Base-by-base conservation (phyloP, 306 rosid species). In the Vigna reflexopilosa region DNA sequence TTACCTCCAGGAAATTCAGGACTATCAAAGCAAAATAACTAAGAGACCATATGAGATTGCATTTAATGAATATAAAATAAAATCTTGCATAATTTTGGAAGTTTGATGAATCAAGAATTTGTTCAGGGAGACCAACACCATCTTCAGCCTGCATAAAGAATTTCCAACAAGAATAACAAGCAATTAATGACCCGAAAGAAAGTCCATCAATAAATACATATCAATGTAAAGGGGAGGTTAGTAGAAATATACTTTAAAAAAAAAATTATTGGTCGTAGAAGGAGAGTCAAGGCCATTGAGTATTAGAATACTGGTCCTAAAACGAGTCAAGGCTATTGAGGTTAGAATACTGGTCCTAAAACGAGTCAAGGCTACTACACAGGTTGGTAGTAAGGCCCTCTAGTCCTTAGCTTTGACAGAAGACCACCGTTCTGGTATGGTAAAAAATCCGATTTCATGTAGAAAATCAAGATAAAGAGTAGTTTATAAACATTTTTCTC, bases 1-100 rank as follows among this genome's bases (percentile, higher is more conserved):
- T 24, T 80, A 94, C 98, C 98, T 95, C 99, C 28, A 93, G 78
- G 89, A 95, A 95, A 84, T 95, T 95, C 81, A 93, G 88, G 70
- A 83, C 50, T 58, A 95, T 66, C 78, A 95, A 80, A 17, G 96
- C 91, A 75, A 91, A 91, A 86, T 91, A 93, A 81, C 77, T 57
- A 45, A 93, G 88, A 52, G 93, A 74, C 99, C 97, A 95, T 32
- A 95, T 20, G 82, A 87, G 14, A 82, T 86, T 69, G 36, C 34
- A 79, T 72, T 78, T 83, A 42, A 67, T 58, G 72, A 79, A 93
- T 9, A 88, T 17, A 83, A 95, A 95, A 86, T 95, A 95, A 79
- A 48, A 87, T 82, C 73, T 87, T 26, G 93, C 89, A 54, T 87
- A 86, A 74, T 58, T 91, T 59, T 91, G 98, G 76, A 93, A 95